Conservation (phyloP, 129 eudicot genomes). For the Artemisia argyi region DNA sequence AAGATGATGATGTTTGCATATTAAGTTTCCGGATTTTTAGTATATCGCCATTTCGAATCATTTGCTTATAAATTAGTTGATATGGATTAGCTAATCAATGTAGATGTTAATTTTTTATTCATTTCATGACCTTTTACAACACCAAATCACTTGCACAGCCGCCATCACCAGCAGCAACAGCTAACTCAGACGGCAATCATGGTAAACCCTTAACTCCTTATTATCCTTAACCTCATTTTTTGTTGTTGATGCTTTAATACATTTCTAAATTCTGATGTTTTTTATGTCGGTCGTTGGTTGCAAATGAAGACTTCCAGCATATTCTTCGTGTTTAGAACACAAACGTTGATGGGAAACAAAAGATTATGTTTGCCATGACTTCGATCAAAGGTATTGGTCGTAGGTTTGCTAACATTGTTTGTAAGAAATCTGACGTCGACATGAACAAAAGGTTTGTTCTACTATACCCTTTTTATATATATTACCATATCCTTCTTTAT, state of each 20-base stretch:
- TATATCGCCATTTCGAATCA: neutral
- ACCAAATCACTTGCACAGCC: no score
- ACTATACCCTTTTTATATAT: neutral
- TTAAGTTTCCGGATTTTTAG: neutral
- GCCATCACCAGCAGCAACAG: slow-evolving; percentile 3
- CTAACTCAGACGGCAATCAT: slow-evolving; percentile 29
- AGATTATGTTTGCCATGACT: slow-evolving; percentile 70
- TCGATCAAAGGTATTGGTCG: slow-evolving; percentile 76
- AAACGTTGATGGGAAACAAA: slow-evolving; percentile 68
- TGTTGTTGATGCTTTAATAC: neutral
- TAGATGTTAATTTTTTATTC: no score
- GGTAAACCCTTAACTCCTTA: slow-evolving; percentile 1
- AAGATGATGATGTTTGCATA: no score
- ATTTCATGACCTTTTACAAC: no score
- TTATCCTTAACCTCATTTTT: neutral
- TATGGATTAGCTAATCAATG: no score
- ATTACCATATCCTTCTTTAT: neutral
- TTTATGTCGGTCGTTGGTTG: slow-evolving; percentile 48
- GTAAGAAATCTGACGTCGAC: slow-evolving; percentile 70
- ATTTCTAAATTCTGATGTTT: neutral
- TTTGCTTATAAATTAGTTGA: neutral
- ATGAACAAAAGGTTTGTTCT: slow-evolving; percentile 61
- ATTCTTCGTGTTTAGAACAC: slow-evolving; percentile 76
- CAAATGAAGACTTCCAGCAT: slow-evolving; percentile 70
- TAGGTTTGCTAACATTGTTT: slow-evolving; percentile 65